Evolutionary conservation across 1,139 yeast species (phyloP).

Genomic region (Geotrichum armillariae): DNA sequence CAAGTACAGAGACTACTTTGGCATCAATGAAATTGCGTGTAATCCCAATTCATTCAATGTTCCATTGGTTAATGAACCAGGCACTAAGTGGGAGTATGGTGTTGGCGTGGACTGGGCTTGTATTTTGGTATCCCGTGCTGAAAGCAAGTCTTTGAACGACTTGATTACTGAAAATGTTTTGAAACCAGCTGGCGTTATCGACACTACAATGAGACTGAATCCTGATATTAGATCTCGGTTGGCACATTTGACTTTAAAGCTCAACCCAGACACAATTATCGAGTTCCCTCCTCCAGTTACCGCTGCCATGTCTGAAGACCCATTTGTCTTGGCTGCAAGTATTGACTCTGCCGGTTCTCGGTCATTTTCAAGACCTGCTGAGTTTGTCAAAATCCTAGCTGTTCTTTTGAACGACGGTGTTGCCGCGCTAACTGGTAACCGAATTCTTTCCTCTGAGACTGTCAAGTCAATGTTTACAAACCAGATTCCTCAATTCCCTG

Average conservation of each 20-base stretch:
- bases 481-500: constrained; percentile 30
- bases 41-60: constrained; percentile 25
- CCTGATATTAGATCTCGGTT: constrained; percentile 13
- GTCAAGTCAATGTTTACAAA: constrained; percentile 29
- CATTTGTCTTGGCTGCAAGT: constrained; percentile 6
- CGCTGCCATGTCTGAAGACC: constrained; percentile 16
- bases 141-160: constrained; percentile 47
- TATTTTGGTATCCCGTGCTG: constrained; percentile 45
- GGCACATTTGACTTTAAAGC: constrained; percentile 22
- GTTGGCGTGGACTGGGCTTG: constrained; percentile 57
- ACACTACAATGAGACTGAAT: constrained; percentile 40
- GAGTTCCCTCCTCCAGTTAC: constrained; percentile 13
- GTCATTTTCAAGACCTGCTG: constrained; percentile 46
- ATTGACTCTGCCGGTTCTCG: constrained; percentile 51
- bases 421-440: constrained; percentile 33
- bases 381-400: constrained; percentile 47
- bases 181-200: constrained; percentile 47
- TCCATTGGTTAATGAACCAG: constrained; percentile 56
- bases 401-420: constrained; percentile 49
- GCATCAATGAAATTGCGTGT: constrained; percentile 22
- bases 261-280: constrained; percentile 16
- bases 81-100: constrained; percentile 53
- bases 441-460: constrained; percentile 36
- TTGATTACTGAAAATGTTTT: constrained; percentile 46
- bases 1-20: constrained; percentile 20